Base-by-base conservation (phyloP, 2,329 filamentous ascomycete species). In the Colletotrichum somersetense region DNA sequence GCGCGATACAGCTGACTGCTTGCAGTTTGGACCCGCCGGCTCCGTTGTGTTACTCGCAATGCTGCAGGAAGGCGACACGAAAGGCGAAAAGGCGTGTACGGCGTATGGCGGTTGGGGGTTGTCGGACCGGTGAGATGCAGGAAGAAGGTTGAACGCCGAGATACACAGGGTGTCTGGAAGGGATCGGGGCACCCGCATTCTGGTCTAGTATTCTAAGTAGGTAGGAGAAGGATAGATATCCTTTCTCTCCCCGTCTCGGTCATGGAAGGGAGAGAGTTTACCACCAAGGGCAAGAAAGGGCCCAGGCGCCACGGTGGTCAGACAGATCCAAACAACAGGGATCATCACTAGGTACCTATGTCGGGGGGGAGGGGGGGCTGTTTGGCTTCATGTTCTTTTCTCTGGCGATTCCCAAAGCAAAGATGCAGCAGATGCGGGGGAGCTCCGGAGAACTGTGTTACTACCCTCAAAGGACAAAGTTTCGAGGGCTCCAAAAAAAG, bases 381-480 rank as follows among this genome's bases (percentile, higher is more conserved):
- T 40, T 40, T 40, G 48, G 23, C 33, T 63, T 50, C 46, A 42
- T 33, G 46, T 33, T 35, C 53, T 53, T n/a, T 63, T 23, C 48
- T 16, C 48, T 40, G 26, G 3, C 58, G 40, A 30, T 26, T 46
- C 33, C 58, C 61, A 62, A 40, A 30, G n/a, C 33, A 35, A 64
- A 12, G 16, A 38, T 46, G 57, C 48, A 55, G 55, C 64, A 38
- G 52, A 38, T 71, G 68, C 68, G 68, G 68, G 68, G 68, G 59
- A 62, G 57, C 64, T 57, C 56, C 44, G 56, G 23, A 14, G 20
- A 50, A 30, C 40, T 52, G 14, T n/a, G 35, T 46, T 8, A 38
- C 10, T 10, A 10, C 35, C n/a, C 62, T 55, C 53, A 10, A n/a
- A 59, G 44, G 26, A 42, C 30, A 12, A 12, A 67, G n/a, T 58